Evolutionary conservation across 768 basidiomycete genomes (phyloP), one percentile per base, ranked within the genome.

Genomic region (Auriscalpium orientale): DNA sequence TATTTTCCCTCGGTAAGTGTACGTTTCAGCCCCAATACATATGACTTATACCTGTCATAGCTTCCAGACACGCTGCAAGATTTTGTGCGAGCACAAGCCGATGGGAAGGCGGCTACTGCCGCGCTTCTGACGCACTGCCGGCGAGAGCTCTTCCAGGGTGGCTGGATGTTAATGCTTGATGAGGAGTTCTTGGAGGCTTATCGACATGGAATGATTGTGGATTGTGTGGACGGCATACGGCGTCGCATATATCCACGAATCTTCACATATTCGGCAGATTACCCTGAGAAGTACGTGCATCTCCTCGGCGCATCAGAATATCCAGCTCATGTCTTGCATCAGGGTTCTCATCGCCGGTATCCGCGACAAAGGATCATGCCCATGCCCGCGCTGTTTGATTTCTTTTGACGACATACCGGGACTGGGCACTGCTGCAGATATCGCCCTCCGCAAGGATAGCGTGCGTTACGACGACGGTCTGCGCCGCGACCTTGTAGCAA

Each of bases 1-100:
- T 78, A 77, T 61, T 69, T 80, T 28, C 75, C 74, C 1, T 64
- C 65, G 13, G 74, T 77, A 60, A 54, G 62, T 12, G 43, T 11
- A 36, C 12, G 35, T 15, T 51, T 21, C 16, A 4, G 8, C 11
- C 15, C 11, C 56, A 20, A 28, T 49, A 37, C 46, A 18, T 57
- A 64, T 13, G 40, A 4, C 37, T 43, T 18, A 8, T 28, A 5
- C 40, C 53, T 20, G 47, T 36, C 34, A 35, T 21, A 74, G 72
- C 58, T 76, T 5, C 69, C 71, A 0, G 45, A 36, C 18, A 35
- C 36, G 3, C 13, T 35, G 8, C 21, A 34, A 8, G 33, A 21
- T 38, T 49, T 55, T 44, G 50, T 63, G 53, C 43, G 65, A 38
- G 1, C 53, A 58, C 8, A 28, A 35, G 13, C 54, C 66, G 7